These are phyloP conservation scores for Pythium periplocum DNA, from an alignment of 352 stramenopile genomes.

Conservation along the genomic window DNA sequence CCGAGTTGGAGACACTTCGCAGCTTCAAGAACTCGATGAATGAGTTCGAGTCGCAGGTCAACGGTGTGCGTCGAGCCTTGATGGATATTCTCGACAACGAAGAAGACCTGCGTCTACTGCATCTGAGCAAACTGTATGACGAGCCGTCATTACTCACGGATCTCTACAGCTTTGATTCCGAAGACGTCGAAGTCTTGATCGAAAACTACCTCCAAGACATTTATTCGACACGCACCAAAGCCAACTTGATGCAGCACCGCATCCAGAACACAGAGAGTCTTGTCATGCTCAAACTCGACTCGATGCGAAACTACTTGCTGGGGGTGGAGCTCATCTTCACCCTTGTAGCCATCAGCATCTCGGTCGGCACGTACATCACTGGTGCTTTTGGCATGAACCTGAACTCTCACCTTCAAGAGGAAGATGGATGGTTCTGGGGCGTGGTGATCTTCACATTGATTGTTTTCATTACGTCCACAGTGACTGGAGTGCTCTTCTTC, in stretches of 20 bases:
- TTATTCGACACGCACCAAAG: constrained; percentile 59
- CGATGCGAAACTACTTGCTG: constrained; percentile 60
- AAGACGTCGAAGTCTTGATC: constrained; percentile 58
- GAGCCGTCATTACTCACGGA: constrained; percentile 37
- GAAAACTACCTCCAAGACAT: constrained; percentile 71
- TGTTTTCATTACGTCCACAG: constrained; percentile 34
- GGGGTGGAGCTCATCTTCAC: constrained; percentile 60
- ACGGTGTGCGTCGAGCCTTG: constrained; percentile 47
- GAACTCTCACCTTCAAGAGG: constrained; percentile 34
- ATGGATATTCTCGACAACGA: constrained; percentile 70
- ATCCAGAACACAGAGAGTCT: constrained; percentile 70
- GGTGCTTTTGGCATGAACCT: constrained; percentile 68
- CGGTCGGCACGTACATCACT: constrained; percentile 51
- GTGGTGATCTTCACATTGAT: constrained; percentile 33
- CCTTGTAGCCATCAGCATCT: constrained; percentile 44
- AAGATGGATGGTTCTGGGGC: constrained; percentile 44
- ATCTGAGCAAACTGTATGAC: constrained; percentile 53
- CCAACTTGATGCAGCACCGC: constrained; percentile 44
- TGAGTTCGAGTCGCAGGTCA: constrained; percentile 65
- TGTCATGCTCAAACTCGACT: constrained; percentile 65
- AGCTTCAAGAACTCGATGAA: constrained; percentile 69
- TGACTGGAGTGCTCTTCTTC: constrained; percentile 43
- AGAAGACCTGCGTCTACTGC: constrained; percentile 52
- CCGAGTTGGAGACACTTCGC: constrained; percentile 54
- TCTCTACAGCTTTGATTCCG: constrained; percentile 54